Conservation (phyloP, 306 rosid genomes). For the Sechiopsis laciniata region DNA sequence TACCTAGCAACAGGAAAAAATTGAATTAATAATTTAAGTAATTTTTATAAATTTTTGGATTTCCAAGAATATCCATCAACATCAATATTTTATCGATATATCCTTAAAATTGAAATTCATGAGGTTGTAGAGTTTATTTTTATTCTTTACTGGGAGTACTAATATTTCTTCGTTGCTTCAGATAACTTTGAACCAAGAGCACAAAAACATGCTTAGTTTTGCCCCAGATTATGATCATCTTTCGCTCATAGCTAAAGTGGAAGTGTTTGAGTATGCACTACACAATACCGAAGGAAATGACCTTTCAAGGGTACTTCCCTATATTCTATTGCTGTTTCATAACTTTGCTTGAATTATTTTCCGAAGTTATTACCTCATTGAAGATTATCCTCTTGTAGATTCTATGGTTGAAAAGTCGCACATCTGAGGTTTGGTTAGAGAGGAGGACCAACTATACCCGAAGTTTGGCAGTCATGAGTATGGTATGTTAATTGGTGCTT, state of each 20-base stretch:
- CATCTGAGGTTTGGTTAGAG: constrained; percentile 96
- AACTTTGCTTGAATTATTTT: constrained; percentile 18
- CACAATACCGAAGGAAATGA: constrained; percentile 92
- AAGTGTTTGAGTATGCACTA: constrained; percentile 90
- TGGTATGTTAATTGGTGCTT: constrained; percentile 39
- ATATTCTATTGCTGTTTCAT: not conserved
- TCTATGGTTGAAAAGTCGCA: constrained; percentile 98
- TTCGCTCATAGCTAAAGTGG: constrained; percentile 97
- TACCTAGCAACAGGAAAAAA: too few species aligned
- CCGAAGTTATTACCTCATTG: constrained; percentile 24
- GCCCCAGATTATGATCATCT: constrained; percentile 95
- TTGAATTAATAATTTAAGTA: too few species aligned
- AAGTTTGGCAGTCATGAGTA: constrained; percentile 99
- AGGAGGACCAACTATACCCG: constrained; percentile 96
- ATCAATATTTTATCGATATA: too few species aligned
- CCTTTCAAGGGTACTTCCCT: constrained; percentile 54
- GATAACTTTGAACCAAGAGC: constrained; percentile 91
- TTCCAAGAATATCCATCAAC: too few species aligned
- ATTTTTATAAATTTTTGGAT: too few species aligned
- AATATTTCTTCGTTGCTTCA: constrained; percentile 36
- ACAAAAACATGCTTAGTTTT: constrained; percentile 88
- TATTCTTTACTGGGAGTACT: constrained; percentile 15
- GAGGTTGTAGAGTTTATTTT: not conserved
- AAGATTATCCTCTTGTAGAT: constrained; percentile 45
- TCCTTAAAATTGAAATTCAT: not conserved